Evolutionary conservation across 176 grass and related monocot species (phyloP).

Genomic region (Rhynchospora breviuscula): DNA sequence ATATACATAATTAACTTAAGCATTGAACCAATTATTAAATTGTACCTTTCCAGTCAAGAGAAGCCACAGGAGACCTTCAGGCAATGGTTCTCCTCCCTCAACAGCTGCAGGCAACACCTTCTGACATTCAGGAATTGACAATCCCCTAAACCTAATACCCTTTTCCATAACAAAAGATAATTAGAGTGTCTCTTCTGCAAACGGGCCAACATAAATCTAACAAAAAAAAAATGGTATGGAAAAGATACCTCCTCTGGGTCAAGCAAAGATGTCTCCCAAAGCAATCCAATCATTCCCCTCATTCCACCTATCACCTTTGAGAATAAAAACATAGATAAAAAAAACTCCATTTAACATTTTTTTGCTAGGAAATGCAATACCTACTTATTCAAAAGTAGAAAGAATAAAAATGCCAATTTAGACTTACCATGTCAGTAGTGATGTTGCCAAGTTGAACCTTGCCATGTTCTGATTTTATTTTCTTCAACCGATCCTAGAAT

Average conservation of each 20-base stretch:
- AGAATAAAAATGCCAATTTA: background rate
- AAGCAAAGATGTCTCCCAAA: conserved; percentile 98
- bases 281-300: conserved; percentile 95
- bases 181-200: background rate
- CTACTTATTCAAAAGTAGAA: background rate
- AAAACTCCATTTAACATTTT: background rate
- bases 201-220: background rate
- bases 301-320: conserved; percentile 94
- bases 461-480: conserved; percentile 80
- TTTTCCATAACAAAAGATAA: conserved; percentile 22
- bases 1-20: too few species aligned
- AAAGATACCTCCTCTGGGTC: conserved; percentile 90
- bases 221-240: background rate
- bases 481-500: conserved; percentile 85
- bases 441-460: conserved; percentile 98
- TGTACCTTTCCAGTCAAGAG: conserved; percentile 93
- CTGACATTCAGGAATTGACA: conserved; percentile 98
- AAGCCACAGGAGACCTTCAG: conserved; percentile 98
- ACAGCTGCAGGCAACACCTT: conserved; percentile 62
- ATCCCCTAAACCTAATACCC: conserved; percentile 97
- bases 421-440: conserved; percentile 76
- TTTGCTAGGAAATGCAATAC: background rate
- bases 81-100: conserved; percentile 80
- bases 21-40: background rate
- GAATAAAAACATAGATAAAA: conserved; percentile 29